Base-by-base conservation (phyloP, 176 grass and related monocot species). In the Rhynchospora breviuscula region DNA sequence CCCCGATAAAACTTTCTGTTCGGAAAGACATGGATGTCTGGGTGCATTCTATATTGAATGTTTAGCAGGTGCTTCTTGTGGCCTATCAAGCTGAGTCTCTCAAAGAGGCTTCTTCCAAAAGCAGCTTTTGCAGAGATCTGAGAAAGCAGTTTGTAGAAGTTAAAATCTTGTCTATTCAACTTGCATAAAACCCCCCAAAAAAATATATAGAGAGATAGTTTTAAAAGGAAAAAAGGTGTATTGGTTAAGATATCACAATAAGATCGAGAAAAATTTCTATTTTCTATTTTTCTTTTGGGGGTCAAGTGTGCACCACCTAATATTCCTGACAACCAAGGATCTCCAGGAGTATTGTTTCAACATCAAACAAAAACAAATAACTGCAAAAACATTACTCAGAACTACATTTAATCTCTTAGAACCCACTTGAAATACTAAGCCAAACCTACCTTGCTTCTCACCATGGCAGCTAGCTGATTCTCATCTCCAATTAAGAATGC, bases 21-120 rank as follows among this genome's bases (percentile, higher is more conserved):
- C 22, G 94, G 94, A 81, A 97, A 97, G 35, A 84, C 68, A 82
- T 90, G 93, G 63, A 97, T 97, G 54, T 48, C 72, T 68, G 94
- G 94, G 51, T 94, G 90, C 94, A 97, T 97, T 61, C 94, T 85
- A 67, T 97, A 97, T 78, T 97, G 94, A 67, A 92, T 70, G 84
- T 90, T 25, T 35, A 97, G 25, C 49, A 97, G 84, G 68, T 94
- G 91, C 63, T 97, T 97, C 79, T 3, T 87, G 53, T 90, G 86
- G 31, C 94, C 89, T 64, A 89, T 87, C 86, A n/a, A 78, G 71
- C 86, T 88, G 7, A 93, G 58, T 79, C 94, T 93, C 64, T 93
- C 81, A 44, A 94, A 97, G 15, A 97, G 89, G 75, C 94, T 97
- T 81, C 94, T 87, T 79, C 89, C 94, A 76, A 97, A 94, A 56